Evolutionary conservation across 2,329 filamentous ascomycete genomes (phyloP).

Genomic region (Penicillium polonicum): DNA sequence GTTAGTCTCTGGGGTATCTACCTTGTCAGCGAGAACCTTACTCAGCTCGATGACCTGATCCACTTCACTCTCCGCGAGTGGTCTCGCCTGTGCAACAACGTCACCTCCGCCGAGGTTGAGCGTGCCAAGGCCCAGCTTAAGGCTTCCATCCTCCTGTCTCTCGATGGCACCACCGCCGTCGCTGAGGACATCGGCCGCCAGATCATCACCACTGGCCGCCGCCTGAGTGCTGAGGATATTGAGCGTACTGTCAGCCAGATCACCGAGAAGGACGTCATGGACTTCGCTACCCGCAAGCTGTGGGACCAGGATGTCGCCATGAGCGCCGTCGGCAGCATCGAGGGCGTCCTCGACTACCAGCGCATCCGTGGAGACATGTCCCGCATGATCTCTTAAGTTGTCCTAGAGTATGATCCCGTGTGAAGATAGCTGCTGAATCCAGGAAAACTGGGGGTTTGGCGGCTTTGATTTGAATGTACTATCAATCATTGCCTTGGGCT

Average conservation of each 20-base stretch:
- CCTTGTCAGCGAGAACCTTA: conserved; percentile 86
- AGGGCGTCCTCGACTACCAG: conserved; percentile 64
- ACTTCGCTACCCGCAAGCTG: conserved; percentile 88
- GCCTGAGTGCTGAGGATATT: conserved; percentile 88
- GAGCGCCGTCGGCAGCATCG: conserved; percentile 87
- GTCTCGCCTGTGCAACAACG: conserved; percentile 88
- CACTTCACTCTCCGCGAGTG: conserved; percentile 99
- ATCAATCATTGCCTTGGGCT: conserved; percentile 32
- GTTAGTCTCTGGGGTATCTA: conserved; percentile 98
- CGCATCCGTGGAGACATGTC: conserved; percentile 75
- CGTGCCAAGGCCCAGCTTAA: conserved; percentile 99
- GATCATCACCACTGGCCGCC: conserved; percentile 93
- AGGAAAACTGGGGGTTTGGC: conserved; percentile 8
- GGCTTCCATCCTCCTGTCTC: conserved; percentile 92
- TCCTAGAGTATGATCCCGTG: conserved; percentile 19
- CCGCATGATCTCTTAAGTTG: conserved; percentile 57
- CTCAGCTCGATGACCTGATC: conserved; percentile 86
- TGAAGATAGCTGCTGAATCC: conserved; percentile 20
- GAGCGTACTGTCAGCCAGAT: conserved; percentile 87
- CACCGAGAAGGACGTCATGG: conserved; percentile 95
- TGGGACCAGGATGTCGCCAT: conserved; percentile 98
- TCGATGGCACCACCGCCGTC: conserved; percentile 94
- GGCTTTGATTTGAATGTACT: conserved; percentile 30
- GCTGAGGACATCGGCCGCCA: conserved; percentile 98
- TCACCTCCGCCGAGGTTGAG: conserved; percentile 88